These are phyloP conservation scores for Entomortierella chlamydospora DNA, from an alignment of 192 early-diverging fungal species.

Conservation along the genomic window DNA sequence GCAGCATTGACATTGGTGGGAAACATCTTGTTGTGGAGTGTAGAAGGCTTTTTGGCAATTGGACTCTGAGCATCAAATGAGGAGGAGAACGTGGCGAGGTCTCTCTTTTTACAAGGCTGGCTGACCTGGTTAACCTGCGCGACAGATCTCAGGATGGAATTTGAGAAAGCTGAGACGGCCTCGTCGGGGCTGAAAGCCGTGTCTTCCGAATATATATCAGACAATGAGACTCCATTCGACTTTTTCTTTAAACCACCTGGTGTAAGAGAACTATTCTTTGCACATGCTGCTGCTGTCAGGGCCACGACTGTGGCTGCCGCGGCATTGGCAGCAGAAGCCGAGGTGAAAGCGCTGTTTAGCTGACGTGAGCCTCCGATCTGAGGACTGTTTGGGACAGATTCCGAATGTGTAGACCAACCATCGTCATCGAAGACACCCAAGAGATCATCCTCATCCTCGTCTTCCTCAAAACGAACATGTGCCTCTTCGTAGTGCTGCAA, in stretches of 20 bases:
- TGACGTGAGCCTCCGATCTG: conserved; percentile 21
- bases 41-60: conserved; percentile 24
- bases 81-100: conserved; percentile 33
- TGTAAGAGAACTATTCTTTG: not conserved
- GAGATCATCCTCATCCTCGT: conserved; percentile 29
- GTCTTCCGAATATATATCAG: conserved; percentile 54
- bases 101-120: conserved; percentile 28
- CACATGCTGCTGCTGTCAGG: conserved; percentile 20
- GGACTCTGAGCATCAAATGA: conserved; percentile 45
- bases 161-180: conserved; percentile 43
- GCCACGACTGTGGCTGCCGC: conserved; percentile 37
- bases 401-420: conserved; percentile 51
- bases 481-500: conserved; percentile 97
- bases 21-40: not conserved
- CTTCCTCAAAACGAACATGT: conserved; percentile 88
- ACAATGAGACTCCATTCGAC: conserved; percentile 51
- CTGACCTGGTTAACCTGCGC: not conserved
- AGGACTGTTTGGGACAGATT: conserved; percentile 40
- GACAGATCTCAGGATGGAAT: conserved; percentile 28
- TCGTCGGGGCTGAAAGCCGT: conserved; percentile 41
- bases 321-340: conserved; percentile 17
- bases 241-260: conserved; percentile 20
- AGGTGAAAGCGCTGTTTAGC: not conserved
- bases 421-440: conserved; percentile 45
- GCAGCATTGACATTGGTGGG: conserved; percentile 6